Base-by-base conservation (phyloP, 371 early-diverging fungal genomes). In the Actinomucor elegans region DNA sequence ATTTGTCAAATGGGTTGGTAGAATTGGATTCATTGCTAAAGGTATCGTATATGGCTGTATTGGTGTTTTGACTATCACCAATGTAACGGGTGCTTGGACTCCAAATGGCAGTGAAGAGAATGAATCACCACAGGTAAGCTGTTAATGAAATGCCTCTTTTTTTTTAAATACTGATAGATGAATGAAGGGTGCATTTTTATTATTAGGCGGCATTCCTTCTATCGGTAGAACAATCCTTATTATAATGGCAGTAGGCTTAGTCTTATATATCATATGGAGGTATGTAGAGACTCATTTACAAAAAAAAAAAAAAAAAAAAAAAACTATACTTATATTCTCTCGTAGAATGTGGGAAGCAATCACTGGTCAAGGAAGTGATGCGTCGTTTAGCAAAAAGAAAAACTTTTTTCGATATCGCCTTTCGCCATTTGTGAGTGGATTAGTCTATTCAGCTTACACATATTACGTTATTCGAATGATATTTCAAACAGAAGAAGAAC, bases 21-120 rank as follows among this genome's bases (percentile, higher is more conserved):
- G 64, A 42, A 33, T 68, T 15, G 77, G 77, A 1, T 77, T 77
- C 32, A 59, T 69, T 18, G 74, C 74, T 4, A 77, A 77, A 58
- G 77, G 67, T 9, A 48, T 77, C 21, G 77, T 77, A 1, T 77
- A 77, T 43, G 77, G 74, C 2, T 66, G 71, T 41, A 77, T 77
- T 40, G 74, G 77, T 27, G 74, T 71, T 0, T 52, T 77, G 24
- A 71, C 71, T 4, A 56, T 66, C 18, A 71, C 71, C 1, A 73
- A 71, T 56, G 61, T 71, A 15, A 53, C 65, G 21, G 71, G 72
- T 14, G 63, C 67, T 7, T 52, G 54, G 52, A 71, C 69, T 14
- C 77, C 77, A 1, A 69, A 73, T 38, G 74, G 74, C 18, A 71
- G 71, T 43, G 44, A 50, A 47, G 64, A 66, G 20, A 73, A 77